These are phyloP conservation scores for Crithidia brevicula DNA, from an alignment of 208 protist species.

Conservation along the genomic window DNA sequence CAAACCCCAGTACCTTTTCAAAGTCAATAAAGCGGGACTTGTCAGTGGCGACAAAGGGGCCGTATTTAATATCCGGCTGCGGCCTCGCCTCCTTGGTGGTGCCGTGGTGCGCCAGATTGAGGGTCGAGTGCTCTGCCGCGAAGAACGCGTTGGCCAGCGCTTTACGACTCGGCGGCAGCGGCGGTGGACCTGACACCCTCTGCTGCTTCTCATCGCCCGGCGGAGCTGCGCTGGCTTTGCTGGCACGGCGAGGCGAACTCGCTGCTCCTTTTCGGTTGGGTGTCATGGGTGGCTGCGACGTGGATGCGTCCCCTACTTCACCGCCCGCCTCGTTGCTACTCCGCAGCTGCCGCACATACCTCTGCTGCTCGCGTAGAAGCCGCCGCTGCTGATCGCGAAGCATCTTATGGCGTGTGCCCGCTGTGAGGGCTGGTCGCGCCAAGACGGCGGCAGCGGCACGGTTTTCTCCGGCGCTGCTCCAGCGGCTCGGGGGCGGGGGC, in stretches of 20 bases:
- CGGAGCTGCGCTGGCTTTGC: not conserved
- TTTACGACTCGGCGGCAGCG: not conserved
- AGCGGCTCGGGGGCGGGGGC: not conserved
- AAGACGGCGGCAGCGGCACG: not conserved
- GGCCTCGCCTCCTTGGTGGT: not conserved
- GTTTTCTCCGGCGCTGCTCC: not conserved
- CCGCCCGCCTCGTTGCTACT: no score
- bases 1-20: not conserved
- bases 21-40: constrained; percentile 15
- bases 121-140: not conserved
- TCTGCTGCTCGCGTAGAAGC: not conserved
- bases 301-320: no score
- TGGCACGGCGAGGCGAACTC: not conserved
- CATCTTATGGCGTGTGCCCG: not conserved
- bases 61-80: constrained; percentile 13
- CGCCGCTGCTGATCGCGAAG: constrained; percentile 10
- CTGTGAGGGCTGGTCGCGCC: no score
- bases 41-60: constrained; percentile 6
- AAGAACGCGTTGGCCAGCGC: constrained; percentile 3
- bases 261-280: no score
- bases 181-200: not conserved
- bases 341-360: constrained; percentile 14
- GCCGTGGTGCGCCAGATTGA: not conserved
- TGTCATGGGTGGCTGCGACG: no score
- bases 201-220: not conserved